Percentiles rank a stretch among this genome's conserved stretches.
Evolutionary conservation across 805 yeast species (phyloP).

Genomic region (Metschnikowia cubensis): DNA sequence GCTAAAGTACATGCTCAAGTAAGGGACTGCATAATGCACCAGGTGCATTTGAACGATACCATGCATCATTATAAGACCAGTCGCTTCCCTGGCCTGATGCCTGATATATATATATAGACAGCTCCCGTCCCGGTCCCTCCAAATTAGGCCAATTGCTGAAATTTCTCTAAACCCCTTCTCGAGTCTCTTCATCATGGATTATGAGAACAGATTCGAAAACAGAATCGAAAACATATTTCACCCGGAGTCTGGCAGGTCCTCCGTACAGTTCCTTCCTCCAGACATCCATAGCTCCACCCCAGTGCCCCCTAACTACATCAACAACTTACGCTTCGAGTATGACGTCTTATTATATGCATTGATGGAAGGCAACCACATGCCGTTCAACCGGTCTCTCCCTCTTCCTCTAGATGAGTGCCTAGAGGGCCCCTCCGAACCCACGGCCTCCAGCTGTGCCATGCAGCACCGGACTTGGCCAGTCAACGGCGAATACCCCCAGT

Average conservation of each 20-base stretch:
- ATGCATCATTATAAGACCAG: background rate
- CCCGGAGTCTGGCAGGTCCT: background rate
- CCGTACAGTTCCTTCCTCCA: background rate
- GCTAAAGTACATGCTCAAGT: background rate
- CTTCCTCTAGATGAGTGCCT: background rate
- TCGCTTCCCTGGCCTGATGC: background rate
- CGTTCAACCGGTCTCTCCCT: background rate
- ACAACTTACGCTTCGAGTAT: background rate
- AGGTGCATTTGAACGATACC: background rate
- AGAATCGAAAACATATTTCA: background rate
- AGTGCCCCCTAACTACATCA: background rate
- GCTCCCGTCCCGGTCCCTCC: background rate
- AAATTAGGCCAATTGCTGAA: background rate
- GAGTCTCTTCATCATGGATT: background rate
- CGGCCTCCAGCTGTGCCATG: background rate
- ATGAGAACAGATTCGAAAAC: background rate
- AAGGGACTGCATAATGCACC: background rate
- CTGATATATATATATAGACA: background rate
- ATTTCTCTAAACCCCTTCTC: too few species aligned
- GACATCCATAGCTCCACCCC: background rate
- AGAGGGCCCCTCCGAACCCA: background rate
- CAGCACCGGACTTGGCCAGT: background rate
- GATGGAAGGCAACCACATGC: conserved; percentile 3
- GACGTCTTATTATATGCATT: background rate
- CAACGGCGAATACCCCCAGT: background rate